Conservation (phyloP, 2,329 filamentous ascomycete genomes). For the Xylaria sp. region DNA sequence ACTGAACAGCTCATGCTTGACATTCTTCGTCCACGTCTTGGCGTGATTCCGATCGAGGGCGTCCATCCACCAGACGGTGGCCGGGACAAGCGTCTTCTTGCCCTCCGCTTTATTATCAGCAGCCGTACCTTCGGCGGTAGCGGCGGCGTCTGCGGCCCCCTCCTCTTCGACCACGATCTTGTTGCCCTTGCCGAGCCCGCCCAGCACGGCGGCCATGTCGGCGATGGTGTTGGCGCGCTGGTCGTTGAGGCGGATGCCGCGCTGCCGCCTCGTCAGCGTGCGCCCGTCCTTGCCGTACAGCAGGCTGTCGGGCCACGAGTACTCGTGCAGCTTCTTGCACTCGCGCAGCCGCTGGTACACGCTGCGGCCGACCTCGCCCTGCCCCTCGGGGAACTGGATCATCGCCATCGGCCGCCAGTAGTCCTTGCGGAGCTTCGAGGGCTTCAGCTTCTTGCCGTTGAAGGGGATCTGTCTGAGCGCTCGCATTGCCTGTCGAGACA, state of each 20-base stretch:
- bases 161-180: slow-evolving; percentile 51
- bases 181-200: slow-evolving; percentile 63
- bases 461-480: slow-evolving; percentile 58
- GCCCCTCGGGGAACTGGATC: slow-evolving; percentile 66
- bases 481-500: slow-evolving; percentile 39
- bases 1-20: slow-evolving; percentile 60
- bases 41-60: slow-evolving; percentile 61
- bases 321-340: slow-evolving; percentile 70
- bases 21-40: slow-evolving; percentile 62
- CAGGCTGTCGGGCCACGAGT: slow-evolving; percentile 66
- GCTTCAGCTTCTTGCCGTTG: slow-evolving; percentile 75
- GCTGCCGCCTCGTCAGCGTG: slow-evolving; percentile 54
- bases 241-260: slow-evolving; percentile 65
- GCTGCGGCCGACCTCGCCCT: slow-evolving; percentile 65
- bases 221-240: slow-evolving; percentile 72
- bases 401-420: slow-evolving; percentile 72
- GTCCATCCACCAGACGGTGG: slow-evolving; percentile 64
- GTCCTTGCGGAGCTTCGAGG: slow-evolving; percentile 72
- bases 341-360: slow-evolving; percentile 74
- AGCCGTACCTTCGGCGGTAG: slow-evolving; percentile 28
- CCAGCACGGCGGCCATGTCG: slow-evolving; percentile 70
- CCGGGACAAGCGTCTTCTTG: slow-evolving; percentile 50
- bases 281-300: slow-evolving; percentile 52
- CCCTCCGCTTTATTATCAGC: background rate
- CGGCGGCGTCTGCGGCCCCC: background rate